Evolutionary conservation across 2,329 filamentous ascomycete genomes (phyloP), one percentile per base, ranked within the genome.

Genomic region (Meredithiella fracta): DNA sequence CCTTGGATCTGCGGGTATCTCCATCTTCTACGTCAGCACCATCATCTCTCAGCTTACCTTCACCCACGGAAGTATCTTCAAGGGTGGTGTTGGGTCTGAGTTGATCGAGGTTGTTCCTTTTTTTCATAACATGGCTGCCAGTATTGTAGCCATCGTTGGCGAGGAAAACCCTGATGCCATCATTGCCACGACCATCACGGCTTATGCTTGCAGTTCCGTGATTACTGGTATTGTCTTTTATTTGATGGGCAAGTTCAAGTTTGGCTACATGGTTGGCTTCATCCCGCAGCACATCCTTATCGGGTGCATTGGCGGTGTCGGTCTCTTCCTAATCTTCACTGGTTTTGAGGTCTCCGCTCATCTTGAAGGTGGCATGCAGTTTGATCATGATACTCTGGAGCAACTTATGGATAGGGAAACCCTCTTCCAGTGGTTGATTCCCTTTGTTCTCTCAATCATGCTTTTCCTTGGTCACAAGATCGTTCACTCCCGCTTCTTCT

Each of bases 21-120:
- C 92, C 0, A 96, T 98, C 69, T 98, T 97, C 71, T 98, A 97
- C 67, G 86, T 98, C 62, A 96, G 90, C 74, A 96, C 90, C 57
- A 95, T 98, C 60, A 78, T 97, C 42, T 86, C 92, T 0, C 92
- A 98, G 66, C 68, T 98, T 53, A 85, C 88, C 15, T 97, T 91
- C 66, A 96, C 91, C 0, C 76, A 77, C 20, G 85, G 88, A 0
- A 96, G 90, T 64, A 82, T 87, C 34, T 98, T 98, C 71, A 84
- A 79, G 61, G 91, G 92, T 15, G 89, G 87, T 2, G 82, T 98
- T 58, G 92, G 92, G 3, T 97, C 92, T 1, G 92, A 98, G 68
- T 83, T 98, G 82, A 98, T 97, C 62, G 92, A 98, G 70, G 91
- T 97, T 1, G 91, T 98, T 0, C 92, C 91, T 0, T 98, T 98